A percentile compares a stretch with the other conserved stretches of the same genome.
phyloP scores from a whole-genome alignment of 2,329 filamentous ascomycete genomes.

The Aspergillus sp. region DNA sequence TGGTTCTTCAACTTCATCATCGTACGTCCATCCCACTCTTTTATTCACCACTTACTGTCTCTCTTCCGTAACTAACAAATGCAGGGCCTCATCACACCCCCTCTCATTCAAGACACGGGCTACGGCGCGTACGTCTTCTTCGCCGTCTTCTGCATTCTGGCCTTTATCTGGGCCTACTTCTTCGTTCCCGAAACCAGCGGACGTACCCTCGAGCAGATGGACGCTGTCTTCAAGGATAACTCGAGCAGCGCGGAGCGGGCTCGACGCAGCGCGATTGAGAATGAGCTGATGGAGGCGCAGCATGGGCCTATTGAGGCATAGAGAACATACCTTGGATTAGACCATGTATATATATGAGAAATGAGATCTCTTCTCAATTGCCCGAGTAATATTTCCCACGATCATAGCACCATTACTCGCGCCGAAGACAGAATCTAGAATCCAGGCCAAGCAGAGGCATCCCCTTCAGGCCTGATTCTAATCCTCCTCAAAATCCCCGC shows the following conservation, averaged over 20 bases:
- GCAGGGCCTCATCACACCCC: slow-evolving; percentile 66
- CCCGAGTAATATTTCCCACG: no score
- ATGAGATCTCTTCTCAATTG: not conserved
- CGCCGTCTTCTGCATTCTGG: slow-evolving; percentile 57
- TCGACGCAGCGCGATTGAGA: slow-evolving; percentile 38
- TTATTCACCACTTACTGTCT: not conserved
- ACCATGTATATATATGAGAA: not conserved
- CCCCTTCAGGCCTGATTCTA: no score
- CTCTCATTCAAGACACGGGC: slow-evolving; percentile 62
- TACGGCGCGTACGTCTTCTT: slow-evolving; percentile 64
- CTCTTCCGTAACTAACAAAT: not conserved
- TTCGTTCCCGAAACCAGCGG: slow-evolving; percentile 64
- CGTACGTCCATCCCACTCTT: slow-evolving; percentile 36
- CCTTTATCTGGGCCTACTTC: slow-evolving; percentile 56
- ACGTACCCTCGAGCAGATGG: slow-evolving; percentile 60
- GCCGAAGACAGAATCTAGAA: no score
- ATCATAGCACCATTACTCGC: not conserved
- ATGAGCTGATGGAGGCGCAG: slow-evolving; percentile 29
- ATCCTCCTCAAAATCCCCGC: no score
- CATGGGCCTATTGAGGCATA: not conserved
- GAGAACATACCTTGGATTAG: no score
- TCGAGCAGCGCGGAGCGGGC: slow-evolving; percentile 37
- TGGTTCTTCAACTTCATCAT: slow-evolving; percentile 70
- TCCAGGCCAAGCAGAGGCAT: no score
- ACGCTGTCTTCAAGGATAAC: slow-evolving; percentile 49